Evolutionary conservation across 1,284 basidiomycete genomes (phyloP).

Genomic region (Tilletia walkeri): DNA sequence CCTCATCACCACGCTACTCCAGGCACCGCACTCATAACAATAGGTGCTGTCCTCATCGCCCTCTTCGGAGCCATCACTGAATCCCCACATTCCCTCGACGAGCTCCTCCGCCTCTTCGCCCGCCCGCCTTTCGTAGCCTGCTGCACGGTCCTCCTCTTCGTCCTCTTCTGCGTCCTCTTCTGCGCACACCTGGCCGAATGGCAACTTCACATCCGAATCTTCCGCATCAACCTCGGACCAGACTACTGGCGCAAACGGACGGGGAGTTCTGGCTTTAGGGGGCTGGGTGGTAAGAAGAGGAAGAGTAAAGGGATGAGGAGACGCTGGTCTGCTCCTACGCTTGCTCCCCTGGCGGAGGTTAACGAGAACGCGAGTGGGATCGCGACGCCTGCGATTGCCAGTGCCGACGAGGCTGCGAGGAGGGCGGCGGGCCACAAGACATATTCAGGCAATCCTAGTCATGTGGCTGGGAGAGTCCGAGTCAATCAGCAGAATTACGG

Average conservation of each 20-base stretch:
- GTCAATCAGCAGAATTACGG: background rate
- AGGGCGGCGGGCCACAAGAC: constrained; percentile 18
- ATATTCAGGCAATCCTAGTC: background rate
- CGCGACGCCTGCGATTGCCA: constrained; percentile 41
- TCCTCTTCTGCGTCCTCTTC: constrained; percentile 62
- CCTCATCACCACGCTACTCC: background rate
- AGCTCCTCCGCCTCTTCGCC: constrained; percentile 75
- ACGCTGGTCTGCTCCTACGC: constrained; percentile 41
- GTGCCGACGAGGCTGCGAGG: constrained; percentile 33
- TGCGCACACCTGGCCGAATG: constrained; percentile 44
- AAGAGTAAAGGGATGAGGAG: constrained; percentile 17
- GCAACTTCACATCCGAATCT: constrained; percentile 43
- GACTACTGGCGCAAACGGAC: constrained; percentile 8
- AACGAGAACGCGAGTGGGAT: constrained; percentile 53
- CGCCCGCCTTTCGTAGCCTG: constrained; percentile 76
- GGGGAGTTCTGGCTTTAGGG: background rate
- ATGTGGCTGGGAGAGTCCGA: too few relatives aligned
- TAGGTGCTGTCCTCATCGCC: constrained; percentile 84
- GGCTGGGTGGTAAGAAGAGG: constrained; percentile 21
- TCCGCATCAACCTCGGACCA: constrained; percentile 21
- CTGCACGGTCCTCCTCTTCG: constrained; percentile 66
- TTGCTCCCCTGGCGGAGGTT: constrained; percentile 53
- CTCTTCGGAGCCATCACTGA: constrained; percentile 91
- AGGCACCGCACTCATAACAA: constrained; percentile 78
- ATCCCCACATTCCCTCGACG: constrained; percentile 80